A percentile compares a stretch with the other conserved stretches of the same genome.
phyloP scores from a whole-genome alignment of 2,329 filamentous ascomycete genomes.

The Pseudopyrenochaeta lycopersici region DNA sequence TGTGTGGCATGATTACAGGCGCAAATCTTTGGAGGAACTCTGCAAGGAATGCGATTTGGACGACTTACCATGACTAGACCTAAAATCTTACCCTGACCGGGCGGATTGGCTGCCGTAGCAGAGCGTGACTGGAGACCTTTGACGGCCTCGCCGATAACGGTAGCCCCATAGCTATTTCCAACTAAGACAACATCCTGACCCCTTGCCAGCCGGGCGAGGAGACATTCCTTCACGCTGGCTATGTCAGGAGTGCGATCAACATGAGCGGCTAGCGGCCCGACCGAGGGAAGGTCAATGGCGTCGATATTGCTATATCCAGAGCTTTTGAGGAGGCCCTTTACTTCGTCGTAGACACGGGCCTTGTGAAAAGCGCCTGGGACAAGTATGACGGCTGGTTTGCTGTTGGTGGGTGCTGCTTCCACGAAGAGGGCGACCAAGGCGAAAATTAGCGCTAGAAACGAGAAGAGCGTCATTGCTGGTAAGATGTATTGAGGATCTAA shows the following conservation, averaged over 20 bases:
- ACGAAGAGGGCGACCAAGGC: conserved; percentile 1
- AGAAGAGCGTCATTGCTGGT: conserved; percentile 4
- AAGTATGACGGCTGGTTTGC: conserved; percentile 17
- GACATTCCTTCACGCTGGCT: conserved; percentile 13
- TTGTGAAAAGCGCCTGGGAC: conserved; percentile 32
- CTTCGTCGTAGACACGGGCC: conserved; percentile 24
- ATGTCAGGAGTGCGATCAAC: conserved; percentile 28
- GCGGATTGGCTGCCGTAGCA: not conserved
- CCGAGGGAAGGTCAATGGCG: conserved; percentile 33
- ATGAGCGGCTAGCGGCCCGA: conserved; percentile 9
- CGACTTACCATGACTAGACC: conserved; percentile 23
- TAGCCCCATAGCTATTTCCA: conserved; percentile 40
- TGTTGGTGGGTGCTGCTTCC: not conserved
- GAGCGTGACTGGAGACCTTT: conserved; percentile 14
- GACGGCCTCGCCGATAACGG: conserved; percentile 38
- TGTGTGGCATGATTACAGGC: too few species aligned
- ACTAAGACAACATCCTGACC: conserved; percentile 36
- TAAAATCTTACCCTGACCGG: conserved; percentile 20
- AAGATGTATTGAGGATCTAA: not conserved
- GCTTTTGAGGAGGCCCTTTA: conserved; percentile 18
- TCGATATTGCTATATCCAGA: conserved; percentile 21
- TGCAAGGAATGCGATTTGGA: too few species aligned
- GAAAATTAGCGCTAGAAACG: not conserved
- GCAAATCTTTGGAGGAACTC: too few species aligned
- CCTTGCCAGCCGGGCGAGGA: conserved; percentile 14